A percentile compares a stretch with the other conserved stretches of the same genome.
These are phyloP conservation scores for Domatiomyces catenatus DNA, from an alignment of 2,329 filamentous ascomycete species.

Conservation along the genomic window DNA sequence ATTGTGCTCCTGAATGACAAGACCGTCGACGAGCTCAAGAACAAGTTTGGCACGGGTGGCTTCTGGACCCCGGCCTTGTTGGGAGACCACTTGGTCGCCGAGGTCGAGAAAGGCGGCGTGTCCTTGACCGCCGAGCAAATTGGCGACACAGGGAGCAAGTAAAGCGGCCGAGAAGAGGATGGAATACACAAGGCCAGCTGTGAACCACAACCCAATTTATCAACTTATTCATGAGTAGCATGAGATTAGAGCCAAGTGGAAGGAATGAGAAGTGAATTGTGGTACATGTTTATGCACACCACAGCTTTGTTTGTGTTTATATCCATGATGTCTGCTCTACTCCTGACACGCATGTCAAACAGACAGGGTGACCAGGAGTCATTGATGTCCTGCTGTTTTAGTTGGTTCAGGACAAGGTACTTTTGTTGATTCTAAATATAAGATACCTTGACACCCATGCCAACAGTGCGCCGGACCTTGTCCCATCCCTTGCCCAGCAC, in stretches of 20 bases:
- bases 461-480: constrained; percentile 69
- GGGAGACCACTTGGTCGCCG: constrained; percentile 32
- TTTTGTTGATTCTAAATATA: constrained; percentile 45
- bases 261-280: not conserved
- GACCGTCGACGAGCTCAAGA: constrained; percentile 25
- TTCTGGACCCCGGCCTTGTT: constrained; percentile 34
- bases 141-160: constrained; percentile 17
- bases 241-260: not conserved
- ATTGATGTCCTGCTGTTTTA: no score
- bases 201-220: not conserved
- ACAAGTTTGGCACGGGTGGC: constrained; percentile 28
- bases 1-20: constrained; percentile 27
- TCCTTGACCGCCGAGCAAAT: constrained; percentile 15
- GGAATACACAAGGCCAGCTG: no score
- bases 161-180: not conserved
- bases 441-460: constrained; percentile 94
- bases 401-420: no score
- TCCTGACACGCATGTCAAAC: no score
- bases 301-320: no score
- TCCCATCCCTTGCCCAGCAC: constrained; percentile 58
- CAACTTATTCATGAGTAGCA: not conserved
- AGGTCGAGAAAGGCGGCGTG: constrained; percentile 25
- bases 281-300: not conserved
- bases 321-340: no score
- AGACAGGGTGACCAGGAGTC: no score